Percentiles rank a stretch among this genome's conserved stretches.
These are phyloP conservation scores for Colletotrichum shisoi DNA, from an alignment of 2,329 filamentous ascomycete species.

Conservation along the genomic window DNA sequence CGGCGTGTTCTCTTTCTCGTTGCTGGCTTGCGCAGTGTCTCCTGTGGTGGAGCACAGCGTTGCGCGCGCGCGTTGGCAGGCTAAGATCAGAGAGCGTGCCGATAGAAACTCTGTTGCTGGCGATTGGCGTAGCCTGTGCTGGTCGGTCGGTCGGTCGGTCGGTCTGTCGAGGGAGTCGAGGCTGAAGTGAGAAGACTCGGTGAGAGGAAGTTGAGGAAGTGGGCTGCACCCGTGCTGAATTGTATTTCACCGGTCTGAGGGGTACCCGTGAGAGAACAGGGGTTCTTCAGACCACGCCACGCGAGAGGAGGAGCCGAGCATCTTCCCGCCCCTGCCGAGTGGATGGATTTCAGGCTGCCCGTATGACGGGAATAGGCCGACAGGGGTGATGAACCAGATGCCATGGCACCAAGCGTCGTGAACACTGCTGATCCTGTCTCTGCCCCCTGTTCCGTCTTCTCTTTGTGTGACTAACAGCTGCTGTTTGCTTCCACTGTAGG, in stretches of 20 bases:
- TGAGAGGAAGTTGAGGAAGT: conserved; percentile 50
- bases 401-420: conserved; percentile 33
- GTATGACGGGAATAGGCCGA: conserved; percentile 36
- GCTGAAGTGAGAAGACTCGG: conserved; percentile 53
- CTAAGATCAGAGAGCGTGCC: conserved; percentile 38
- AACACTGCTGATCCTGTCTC: conserved; percentile 37
- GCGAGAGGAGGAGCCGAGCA: conserved; percentile 40
- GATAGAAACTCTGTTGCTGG: conserved; percentile 37
- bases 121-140: conserved; percentile 39
- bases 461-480: conserved; percentile 34
- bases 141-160: conserved; percentile 39
- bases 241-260: conserved; percentile 55
- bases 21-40: conserved; percentile 37
- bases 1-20: conserved; percentile 22
- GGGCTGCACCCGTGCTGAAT: conserved; percentile 50
- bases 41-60: conserved; percentile 38
- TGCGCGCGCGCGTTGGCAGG: conserved; percentile 32
- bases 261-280: conserved; percentile 49
- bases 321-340: conserved; percentile 39
- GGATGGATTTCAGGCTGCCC: conserved; percentile 38
- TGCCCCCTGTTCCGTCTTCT: conserved; percentile 15
- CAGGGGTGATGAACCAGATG: conserved; percentile 27
- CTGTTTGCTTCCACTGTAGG: conserved; percentile 28
- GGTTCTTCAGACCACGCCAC: conserved; percentile 41
- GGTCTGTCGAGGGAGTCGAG: conserved; percentile 44